A percentile compares a stretch with the other conserved stretches of the same genome.
phyloP scores from a whole-genome alignment of 129 eudicot species.

The Flaveria brownii region DNA sequence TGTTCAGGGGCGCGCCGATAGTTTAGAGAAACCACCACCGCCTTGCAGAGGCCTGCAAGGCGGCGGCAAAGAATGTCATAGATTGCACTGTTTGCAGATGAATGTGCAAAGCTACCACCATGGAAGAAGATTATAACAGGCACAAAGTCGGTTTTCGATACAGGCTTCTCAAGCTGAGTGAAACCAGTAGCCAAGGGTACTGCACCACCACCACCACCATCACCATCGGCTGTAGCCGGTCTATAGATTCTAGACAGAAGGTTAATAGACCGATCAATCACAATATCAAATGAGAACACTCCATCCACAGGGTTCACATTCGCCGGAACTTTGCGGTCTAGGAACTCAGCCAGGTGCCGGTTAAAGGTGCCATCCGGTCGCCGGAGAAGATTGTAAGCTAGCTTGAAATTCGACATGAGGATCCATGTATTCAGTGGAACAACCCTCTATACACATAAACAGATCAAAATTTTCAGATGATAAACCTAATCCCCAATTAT shows the following conservation, averaged over 20 bases:
- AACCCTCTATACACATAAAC: conserved; percentile 42
- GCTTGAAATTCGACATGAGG: conserved; percentile 65
- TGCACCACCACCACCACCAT: conserved; percentile 24
- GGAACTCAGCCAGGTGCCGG: conserved; percentile 62
- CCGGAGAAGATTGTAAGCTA: conserved; percentile 62
- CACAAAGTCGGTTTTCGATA: conserved; percentile 41
- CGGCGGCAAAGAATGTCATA: conserved; percentile 70
- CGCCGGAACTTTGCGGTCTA: conserved; percentile 70
- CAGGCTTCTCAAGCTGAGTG: conserved; percentile 43
- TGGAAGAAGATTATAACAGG: conserved; percentile 70
- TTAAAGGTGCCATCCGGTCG: conserved; percentile 61
- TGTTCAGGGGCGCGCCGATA: conserved; percentile 68
- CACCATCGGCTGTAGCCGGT: conserved; percentile 28
- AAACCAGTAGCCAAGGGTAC: conserved; percentile 21
- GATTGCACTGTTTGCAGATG: conserved; percentile 63
- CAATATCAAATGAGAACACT: conserved; percentile 64
- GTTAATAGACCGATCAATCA: conserved; percentile 51
- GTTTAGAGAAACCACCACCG: conserved; percentile 58
- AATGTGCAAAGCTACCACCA: conserved; percentile 75
- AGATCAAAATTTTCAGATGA: conserved; percentile 10
- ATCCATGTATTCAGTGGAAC: conserved; percentile 75
- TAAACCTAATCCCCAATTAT: background rate
- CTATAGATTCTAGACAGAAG: conserved; percentile 57
- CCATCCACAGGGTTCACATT: conserved; percentile 69
- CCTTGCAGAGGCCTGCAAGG: conserved; percentile 50